Evolutionary conservation across 2,329 filamentous ascomycete species (phyloP).

Genomic region (Penicillium brevicompactum): DNA sequence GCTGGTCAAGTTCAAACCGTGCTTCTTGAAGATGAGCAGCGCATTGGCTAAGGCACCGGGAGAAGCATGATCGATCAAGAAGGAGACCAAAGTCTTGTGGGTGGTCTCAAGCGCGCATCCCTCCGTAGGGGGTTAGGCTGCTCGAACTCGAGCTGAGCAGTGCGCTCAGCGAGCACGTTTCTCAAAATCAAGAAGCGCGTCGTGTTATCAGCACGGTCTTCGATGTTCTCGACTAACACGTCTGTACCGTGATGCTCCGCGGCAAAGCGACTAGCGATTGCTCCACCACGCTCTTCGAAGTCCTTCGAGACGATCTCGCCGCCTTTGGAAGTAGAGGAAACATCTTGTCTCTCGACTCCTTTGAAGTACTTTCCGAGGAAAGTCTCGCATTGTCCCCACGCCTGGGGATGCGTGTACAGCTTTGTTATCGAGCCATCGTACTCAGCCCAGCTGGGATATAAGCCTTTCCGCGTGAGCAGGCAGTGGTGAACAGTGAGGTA

Average conservation of each 20-base stretch:
- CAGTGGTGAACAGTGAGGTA: constrained; percentile 90
- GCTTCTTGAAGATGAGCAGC: constrained; percentile 73
- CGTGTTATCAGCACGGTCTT: constrained; percentile 50
- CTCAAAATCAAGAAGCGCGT: constrained; percentile 51
- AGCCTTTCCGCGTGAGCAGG: constrained; percentile 60
- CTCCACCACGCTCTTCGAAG: constrained; percentile 64
- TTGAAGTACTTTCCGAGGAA: constrained; percentile 74
- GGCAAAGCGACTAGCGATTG: constrained; percentile 76
- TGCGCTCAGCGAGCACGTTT: constrained; percentile 35
- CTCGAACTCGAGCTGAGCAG: constrained; percentile 21
- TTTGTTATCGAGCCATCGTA: constrained; percentile 65
- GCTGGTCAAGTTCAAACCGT: constrained; percentile 79
- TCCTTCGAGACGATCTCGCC: constrained; percentile 71
- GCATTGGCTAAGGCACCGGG: constrained; percentile 84
- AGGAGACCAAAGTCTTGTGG: constrained; percentile 75
- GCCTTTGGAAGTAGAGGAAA: constrained; percentile 80
- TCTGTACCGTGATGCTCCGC: constrained; percentile 69
- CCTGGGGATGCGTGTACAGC: constrained; percentile 92
- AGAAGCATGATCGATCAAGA: constrained; percentile 74
- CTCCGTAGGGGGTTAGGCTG: constrained; percentile 13
- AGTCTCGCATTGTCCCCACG: constrained; percentile 82
- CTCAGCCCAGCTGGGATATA: constrained; percentile 21
- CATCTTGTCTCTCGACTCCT: constrained; percentile 77
- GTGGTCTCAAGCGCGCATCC: constrained; percentile 7
- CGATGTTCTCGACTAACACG: constrained; percentile 59